A percentile compares a stretch with the other conserved stretches of the same genome.
Conservation (phyloP, 2,329 filamentous ascomycete species). For the Hypocreales sp. region DNA sequence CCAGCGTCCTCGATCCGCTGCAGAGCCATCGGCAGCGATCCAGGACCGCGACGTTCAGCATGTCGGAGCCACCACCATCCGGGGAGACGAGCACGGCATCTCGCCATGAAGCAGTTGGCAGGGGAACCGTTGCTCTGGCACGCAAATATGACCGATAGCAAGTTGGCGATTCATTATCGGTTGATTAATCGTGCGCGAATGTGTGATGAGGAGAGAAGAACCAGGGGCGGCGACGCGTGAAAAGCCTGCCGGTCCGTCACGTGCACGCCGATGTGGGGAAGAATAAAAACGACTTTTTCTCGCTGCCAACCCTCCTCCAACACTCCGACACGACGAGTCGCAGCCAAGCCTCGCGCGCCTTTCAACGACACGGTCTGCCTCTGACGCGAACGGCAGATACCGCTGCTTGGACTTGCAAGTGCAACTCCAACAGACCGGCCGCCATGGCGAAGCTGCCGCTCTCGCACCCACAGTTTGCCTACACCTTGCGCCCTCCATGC, state of each 20-base stretch:
- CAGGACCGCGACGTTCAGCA: conserved; percentile 1
- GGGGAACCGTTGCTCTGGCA: conserved; percentile 33
- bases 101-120: conserved; percentile 9
- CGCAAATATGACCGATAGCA: conserved; percentile 43
- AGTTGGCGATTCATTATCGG: conserved; percentile 34
- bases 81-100: conserved; percentile 9
- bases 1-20: too few species aligned
- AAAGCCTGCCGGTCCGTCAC: too few species aligned
- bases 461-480: conserved; percentile 44
- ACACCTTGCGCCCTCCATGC: conserved; percentile 43
- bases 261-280: too few species aligned
- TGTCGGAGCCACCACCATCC: conserved; percentile 17
- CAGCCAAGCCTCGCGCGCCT: too few species aligned
- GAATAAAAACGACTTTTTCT: too few species aligned
- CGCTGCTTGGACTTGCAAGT: too few species aligned
- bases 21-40: too few species aligned
- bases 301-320: too few species aligned
- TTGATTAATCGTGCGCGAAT: conserved; percentile 45
- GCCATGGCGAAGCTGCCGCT: too few species aligned
- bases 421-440: background rate
- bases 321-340: too few species aligned
- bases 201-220: conserved; percentile 23
- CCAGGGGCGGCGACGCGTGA: conserved; percentile 3
- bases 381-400: too few species aligned
- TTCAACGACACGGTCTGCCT: too few species aligned